A percentile compares a stretch with the other conserved stretches of the same genome.
These are phyloP conservation scores for Aspergillus steynii DNA, from an alignment of 495 filamentous ascomycete genomes.

Conservation along the genomic window DNA sequence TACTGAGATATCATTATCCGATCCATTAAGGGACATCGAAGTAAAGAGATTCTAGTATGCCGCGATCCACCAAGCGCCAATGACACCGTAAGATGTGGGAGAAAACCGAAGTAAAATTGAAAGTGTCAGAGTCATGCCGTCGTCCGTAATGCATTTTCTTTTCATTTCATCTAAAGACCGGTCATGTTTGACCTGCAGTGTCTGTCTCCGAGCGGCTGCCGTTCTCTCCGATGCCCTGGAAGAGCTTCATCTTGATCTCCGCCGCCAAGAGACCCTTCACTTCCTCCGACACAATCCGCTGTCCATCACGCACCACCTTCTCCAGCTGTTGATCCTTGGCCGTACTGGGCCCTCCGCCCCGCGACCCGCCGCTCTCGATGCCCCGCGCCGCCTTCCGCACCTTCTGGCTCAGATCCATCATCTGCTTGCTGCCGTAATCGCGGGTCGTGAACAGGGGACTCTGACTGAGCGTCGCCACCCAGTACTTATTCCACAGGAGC, in stretches of 20 bases:
- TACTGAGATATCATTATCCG: not conserved
- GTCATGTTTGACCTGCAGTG: not conserved
- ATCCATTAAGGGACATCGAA: not conserved
- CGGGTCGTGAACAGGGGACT: conserved; percentile 89
- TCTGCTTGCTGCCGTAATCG: conserved; percentile 90
- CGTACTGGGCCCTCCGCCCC: conserved; percentile 25
- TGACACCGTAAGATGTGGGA: not conserved
- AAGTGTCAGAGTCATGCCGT: not conserved
- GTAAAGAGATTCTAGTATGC: not conserved
- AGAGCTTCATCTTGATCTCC: conserved; percentile 82
- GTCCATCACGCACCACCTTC: conserved; percentile 76
- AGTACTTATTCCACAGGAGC: conserved; percentile 98
- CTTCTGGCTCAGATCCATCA: conserved; percentile 82
- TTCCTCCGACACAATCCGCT: conserved; percentile 85
- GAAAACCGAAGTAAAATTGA: not conserved
- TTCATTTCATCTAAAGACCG: conserved; percentile 7
- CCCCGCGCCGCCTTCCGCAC: conserved; percentile 60
- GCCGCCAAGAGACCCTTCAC: conserved; percentile 77
- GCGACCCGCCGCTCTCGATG: conserved; percentile 43
- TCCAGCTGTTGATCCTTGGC: conserved; percentile 66
- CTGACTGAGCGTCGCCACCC: conserved; percentile 97
- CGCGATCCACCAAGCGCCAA: not conserved
- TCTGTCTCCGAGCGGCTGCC: not conserved
- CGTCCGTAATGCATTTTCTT: conserved; percentile 4
- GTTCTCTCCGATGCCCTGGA: conserved; percentile 61